A percentile compares a stretch with the other conserved stretches of the same genome.
These are phyloP conservation scores for Nepenthes alata DNA, from an alignment of 179 eudicot species.

Conservation along the genomic window DNA sequence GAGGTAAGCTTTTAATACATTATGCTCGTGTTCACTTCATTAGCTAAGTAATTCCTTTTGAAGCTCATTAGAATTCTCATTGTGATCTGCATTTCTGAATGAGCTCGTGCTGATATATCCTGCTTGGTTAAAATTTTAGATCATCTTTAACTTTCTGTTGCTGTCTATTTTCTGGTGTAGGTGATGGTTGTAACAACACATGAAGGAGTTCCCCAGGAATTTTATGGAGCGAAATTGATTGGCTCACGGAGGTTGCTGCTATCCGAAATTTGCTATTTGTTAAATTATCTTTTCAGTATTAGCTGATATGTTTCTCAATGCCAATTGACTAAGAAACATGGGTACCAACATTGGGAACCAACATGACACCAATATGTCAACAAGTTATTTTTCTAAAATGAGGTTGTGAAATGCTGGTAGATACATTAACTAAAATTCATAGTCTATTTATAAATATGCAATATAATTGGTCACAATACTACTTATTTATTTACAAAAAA, in stretches of 20 bases:
- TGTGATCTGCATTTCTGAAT: neutral
- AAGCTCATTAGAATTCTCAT: neutral
- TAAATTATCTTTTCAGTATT: neutral
- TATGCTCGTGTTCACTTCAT: neutral
- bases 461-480: too few relatives aligned
- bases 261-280: neutral
- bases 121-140: too few relatives aligned
- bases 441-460: too few relatives aligned
- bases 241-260: conserved; percentile 73
- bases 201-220: conserved; percentile 93
- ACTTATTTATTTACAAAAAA: too few relatives aligned
- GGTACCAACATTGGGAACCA: too few relatives aligned
- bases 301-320: too few relatives aligned
- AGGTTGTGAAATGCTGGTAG: too few relatives aligned
- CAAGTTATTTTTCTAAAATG: too few relatives aligned
- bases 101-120: neutral
- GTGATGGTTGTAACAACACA: conserved; percentile 96
- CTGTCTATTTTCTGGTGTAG: conserved; percentile 19
- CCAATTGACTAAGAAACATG: too few relatives aligned
- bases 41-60: neutral
- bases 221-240: conserved; percentile 80
- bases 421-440: too few relatives aligned
- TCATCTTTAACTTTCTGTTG: neutral
- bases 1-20: conserved; percentile 42
- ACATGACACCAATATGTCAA: too few relatives aligned